These are phyloP conservation scores for Jasminum sambac DNA, from an alignment of 257 asterid genomes.

Conservation along the genomic window DNA sequence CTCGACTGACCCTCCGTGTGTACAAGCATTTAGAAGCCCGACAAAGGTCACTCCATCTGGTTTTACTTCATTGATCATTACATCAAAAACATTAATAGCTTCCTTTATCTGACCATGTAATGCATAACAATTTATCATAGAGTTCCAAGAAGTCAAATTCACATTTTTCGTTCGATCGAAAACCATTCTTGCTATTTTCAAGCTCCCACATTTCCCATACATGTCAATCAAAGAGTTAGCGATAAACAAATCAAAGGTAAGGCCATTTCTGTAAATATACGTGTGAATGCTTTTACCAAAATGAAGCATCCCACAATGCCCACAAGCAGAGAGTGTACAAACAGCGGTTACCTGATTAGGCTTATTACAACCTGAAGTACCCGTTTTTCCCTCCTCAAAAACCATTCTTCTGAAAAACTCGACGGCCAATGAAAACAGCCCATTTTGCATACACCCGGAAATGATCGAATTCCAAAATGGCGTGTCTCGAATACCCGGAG, in stretches of 20 bases:
- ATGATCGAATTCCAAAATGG: conserved; percentile 82
- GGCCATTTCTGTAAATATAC: conserved; percentile 40
- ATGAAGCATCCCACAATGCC: conserved; percentile 63
- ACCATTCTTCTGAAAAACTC: conserved; percentile 65
- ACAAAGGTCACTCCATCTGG: conserved; percentile 77
- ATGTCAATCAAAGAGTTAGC: conserved; percentile 67
- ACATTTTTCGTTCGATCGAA: conserved; percentile 40
- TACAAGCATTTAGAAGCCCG: conserved; percentile 71
- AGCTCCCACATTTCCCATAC: conserved; percentile 87
- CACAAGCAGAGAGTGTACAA: conserved; percentile 67
- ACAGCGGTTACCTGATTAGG: conserved; percentile 73
- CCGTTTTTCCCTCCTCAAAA: conserved; percentile 35
- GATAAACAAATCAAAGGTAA: conserved; percentile 40
- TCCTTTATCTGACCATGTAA: conserved; percentile 55
- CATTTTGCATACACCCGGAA: conserved; percentile 74
- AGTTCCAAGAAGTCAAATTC: conserved; percentile 67
- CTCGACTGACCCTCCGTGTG: conserved; percentile 67
- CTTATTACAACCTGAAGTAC: conserved; percentile 25
- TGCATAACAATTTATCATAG: conserved; percentile 72
- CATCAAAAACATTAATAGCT: conserved; percentile 52
- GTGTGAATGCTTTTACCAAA: conserved; percentile 77
- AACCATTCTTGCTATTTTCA: conserved; percentile 50
- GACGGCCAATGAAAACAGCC: conserved; percentile 68
- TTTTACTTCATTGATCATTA: conserved; percentile 50
- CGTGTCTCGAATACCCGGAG: conserved; percentile 53